These are phyloP conservation scores for Fusarium nisikadoi DNA, from an alignment of 2,329 filamentous ascomycete species.

Conservation along the genomic window DNA sequence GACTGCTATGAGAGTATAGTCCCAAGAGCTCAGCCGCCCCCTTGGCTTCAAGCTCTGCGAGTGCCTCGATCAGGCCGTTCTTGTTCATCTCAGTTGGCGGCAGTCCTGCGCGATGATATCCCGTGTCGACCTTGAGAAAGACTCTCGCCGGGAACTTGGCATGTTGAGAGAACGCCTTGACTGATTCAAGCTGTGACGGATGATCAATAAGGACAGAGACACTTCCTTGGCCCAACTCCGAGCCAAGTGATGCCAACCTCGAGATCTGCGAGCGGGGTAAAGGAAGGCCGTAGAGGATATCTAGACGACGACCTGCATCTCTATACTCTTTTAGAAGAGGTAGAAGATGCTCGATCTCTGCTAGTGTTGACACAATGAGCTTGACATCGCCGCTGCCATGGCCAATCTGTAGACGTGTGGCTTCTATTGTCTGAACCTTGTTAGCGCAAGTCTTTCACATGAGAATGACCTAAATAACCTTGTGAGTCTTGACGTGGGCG, in stretches of 20 bases:
- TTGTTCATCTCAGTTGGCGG: constrained; percentile 54
- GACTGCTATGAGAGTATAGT: constrained; percentile 49
- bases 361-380: constrained; percentile 69
- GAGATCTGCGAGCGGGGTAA: constrained; percentile 63
- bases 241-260: constrained; percentile 59
- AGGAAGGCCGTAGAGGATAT: constrained; percentile 70
- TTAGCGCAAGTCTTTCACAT: accelerated
- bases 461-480: constrained; percentile 51
- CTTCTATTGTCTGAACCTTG: constrained; percentile 60
- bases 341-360: constrained; percentile 66
- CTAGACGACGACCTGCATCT: constrained; percentile 29
- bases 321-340: constrained; percentile 58
- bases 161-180: constrained; percentile 47
- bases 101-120: constrained; percentile 71
- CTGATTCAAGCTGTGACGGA: constrained; percentile 54
- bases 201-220: constrained; percentile 69
- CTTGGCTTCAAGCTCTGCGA: constrained; percentile 42
- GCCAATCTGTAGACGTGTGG: constrained; percentile 66
- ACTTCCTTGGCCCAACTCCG: constrained; percentile 55
- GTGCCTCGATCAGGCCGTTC: constrained; percentile 50
- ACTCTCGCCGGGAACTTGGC: constrained; percentile 51
- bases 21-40: constrained; percentile 37
- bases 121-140: constrained; percentile 72
- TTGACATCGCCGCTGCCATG: constrained; percentile 52
- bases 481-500: constrained; percentile 74